phyloP scores from a whole-genome alignment of 345 rosid species.

The Mercurialis annua region DNA sequence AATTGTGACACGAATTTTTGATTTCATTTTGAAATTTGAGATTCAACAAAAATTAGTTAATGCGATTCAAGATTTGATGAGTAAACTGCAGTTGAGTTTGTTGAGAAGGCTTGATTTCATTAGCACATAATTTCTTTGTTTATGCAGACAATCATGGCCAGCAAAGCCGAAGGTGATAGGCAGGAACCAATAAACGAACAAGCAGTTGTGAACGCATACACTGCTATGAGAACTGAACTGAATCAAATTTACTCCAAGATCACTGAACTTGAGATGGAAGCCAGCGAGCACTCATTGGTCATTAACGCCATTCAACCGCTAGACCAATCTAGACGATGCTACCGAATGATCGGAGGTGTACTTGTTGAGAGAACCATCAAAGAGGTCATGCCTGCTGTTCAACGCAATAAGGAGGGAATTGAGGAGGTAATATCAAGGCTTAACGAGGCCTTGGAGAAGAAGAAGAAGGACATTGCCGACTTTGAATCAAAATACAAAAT shows the following conservation, averaged over 20 bases:
- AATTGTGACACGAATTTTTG: not conserved
- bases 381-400: slow-evolving; percentile 93
- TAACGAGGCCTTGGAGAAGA: slow-evolving; percentile 75
- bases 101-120: not conserved
- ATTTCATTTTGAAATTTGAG: not conserved
- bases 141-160: slow-evolving; percentile 53
- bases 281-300: slow-evolving; percentile 81
- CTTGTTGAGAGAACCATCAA: slow-evolving; percentile 89
- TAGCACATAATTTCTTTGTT: not conserved
- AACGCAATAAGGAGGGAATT: slow-evolving; percentile 86
- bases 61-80: not conserved
- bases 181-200: slow-evolving; percentile 62
- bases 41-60: not conserved
- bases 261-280: slow-evolving; percentile 95
- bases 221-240: slow-evolving; percentile 66
- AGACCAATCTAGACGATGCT: slow-evolving; percentile 77
- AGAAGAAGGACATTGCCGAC: slow-evolving; percentile 73
- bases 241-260: slow-evolving; percentile 90
- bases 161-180: slow-evolving; percentile 38
- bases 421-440: slow-evolving; percentile 84
- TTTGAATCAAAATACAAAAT: slow-evolving; percentile 86
- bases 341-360: slow-evolving; percentile 91
- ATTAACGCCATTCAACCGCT: slow-evolving; percentile 85
- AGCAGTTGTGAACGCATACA: slow-evolving; percentile 62
- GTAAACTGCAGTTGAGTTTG: too few relatives aligned